Conservation (phyloP, 495 filamentous ascomycete genomes). For the Tuber calosporum region DNA sequence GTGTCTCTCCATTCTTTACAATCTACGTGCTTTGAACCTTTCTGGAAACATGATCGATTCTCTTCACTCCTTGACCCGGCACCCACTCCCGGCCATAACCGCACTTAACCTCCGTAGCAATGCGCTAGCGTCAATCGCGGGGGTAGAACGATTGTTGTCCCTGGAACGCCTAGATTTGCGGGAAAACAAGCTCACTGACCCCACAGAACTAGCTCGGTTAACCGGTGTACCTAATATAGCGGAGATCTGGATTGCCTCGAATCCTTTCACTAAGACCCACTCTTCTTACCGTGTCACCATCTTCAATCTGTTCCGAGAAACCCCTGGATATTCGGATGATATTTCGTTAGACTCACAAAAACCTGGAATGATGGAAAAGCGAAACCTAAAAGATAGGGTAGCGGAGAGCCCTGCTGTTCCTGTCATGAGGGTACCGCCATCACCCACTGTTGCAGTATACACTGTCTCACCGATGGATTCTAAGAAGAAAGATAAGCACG, state of each 20-base stretch:
- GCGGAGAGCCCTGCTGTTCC: constrained; percentile 66
- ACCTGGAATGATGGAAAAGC: constrained; percentile 73
- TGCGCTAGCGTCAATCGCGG: constrained; percentile 77
- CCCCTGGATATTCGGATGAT: constrained; percentile 83
- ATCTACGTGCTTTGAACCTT: constrained; percentile 79
- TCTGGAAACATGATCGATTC: constrained; percentile 97
- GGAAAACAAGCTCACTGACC: constrained; percentile 85
- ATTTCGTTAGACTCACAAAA: constrained; percentile 77
- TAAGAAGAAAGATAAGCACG: constrained; percentile 49
- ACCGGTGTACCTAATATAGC: constrained; percentile 84
- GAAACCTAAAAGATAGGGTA: constrained; percentile 74
- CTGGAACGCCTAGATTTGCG: constrained; percentile 84
- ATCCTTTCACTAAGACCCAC: constrained; percentile 85
- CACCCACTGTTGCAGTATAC: constrained; percentile 56
- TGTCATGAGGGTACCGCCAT: constrained; percentile 59
- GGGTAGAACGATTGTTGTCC: constrained; percentile 79
- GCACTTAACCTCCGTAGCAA: constrained; percentile 88
- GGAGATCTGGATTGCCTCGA: constrained; percentile 83
- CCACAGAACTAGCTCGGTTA: constrained; percentile 79
- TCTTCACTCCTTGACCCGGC: constrained; percentile 75
- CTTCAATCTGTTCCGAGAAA: constrained; percentile 93
- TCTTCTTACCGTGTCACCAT: constrained; percentile 72
- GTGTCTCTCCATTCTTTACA: constrained; percentile 69
- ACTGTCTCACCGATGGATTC: constrained; percentile 55
- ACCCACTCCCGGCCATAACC: constrained; percentile 85